These are phyloP conservation scores for Pyrenula massariospora DNA, from an alignment of 495 filamentous ascomycete species.

Conservation along the genomic window DNA sequence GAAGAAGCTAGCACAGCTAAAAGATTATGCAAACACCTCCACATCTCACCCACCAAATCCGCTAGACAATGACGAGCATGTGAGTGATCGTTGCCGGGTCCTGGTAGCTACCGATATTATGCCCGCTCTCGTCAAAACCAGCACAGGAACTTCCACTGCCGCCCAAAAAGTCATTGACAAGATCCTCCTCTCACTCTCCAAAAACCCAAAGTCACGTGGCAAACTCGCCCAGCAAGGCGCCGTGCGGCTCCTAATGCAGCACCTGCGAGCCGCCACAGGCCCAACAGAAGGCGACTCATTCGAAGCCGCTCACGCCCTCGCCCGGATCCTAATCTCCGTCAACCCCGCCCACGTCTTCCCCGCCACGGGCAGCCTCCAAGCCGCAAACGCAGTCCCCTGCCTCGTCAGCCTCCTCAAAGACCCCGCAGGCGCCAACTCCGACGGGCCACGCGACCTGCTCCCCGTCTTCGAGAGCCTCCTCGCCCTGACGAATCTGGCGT, in stretches of 20 bases:
- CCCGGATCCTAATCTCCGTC: conserved; percentile 82
- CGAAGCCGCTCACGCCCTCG: conserved; percentile 71
- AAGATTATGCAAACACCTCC: conserved; percentile 80
- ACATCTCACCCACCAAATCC: conserved; percentile 48
- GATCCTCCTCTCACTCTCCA: conserved; percentile 67
- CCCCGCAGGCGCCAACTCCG: conserved; percentile 28
- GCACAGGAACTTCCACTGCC: conserved; percentile 54
- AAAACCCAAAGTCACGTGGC: conserved; percentile 58
- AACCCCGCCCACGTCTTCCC: conserved; percentile 81
- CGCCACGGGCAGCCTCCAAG: conserved; percentile 56
- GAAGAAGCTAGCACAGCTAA: conserved; percentile 78
- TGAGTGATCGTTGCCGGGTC: conserved; percentile 61
- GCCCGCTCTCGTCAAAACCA: conserved; percentile 57
- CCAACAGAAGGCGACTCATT: conserved; percentile 31
- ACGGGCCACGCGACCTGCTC: conserved; percentile 67
- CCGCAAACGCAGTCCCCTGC: conserved; percentile 67
- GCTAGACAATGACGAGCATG: conserved; percentile 61
- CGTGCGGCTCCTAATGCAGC: conserved; percentile 66
- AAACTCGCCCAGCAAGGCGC: conserved; percentile 83
- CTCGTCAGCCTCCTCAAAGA: conserved; percentile 57
- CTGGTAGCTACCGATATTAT: conserved; percentile 68
- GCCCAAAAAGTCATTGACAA: conserved; percentile 52
- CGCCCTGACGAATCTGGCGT: conserved; percentile 88
- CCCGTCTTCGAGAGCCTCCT: conserved; percentile 83
- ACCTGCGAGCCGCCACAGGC: conserved; percentile 36